phyloP scores from a whole-genome alignment of 257 asterid species.

The Lithospermum erythrorhizon region DNA sequence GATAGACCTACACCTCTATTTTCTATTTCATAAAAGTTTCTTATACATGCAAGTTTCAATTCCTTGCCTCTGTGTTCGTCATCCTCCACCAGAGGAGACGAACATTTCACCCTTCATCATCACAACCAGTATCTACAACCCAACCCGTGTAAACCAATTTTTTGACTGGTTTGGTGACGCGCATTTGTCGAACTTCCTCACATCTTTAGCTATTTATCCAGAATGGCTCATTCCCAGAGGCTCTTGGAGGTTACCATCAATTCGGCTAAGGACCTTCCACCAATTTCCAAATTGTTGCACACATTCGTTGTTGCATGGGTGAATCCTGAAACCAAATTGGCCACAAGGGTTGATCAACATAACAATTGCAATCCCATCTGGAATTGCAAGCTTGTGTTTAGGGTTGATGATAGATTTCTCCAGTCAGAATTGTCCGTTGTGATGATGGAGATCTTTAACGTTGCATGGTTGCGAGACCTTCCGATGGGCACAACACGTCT shows the following conservation, averaged over 20 bases:
- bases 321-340: slow-evolving; percentile 46
- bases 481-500: slow-evolving; percentile 72
- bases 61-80: not conserved
- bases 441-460: slow-evolving; percentile 59
- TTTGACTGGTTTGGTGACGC: too few species aligned
- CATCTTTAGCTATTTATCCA: not conserved
- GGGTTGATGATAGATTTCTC: slow-evolving; percentile 41
- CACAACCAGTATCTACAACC: too few species aligned
- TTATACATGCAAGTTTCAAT: not conserved
- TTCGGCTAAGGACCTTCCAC: slow-evolving; percentile 74
- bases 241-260: slow-evolving; percentile 52
- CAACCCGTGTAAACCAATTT: too few species aligned
- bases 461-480: slow-evolving; percentile 76
- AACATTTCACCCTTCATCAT: not conserved
- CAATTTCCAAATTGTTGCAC: slow-evolving; percentile 67
- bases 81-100: not conserved
- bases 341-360: slow-evolving; percentile 61
- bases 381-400: slow-evolving; percentile 57
- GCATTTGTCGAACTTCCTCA: too few species aligned
- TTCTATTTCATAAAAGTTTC: too few species aligned
- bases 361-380: slow-evolving; percentile 77
- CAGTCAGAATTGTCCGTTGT: slow-evolving; percentile 31
- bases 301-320: slow-evolving; percentile 68
- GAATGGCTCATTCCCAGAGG: slow-evolving; percentile 21
- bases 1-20: not conserved